These are phyloP conservation scores for Quercus mongolica DNA, from an alignment of 306 rosid genomes.

Conservation along the genomic window DNA sequence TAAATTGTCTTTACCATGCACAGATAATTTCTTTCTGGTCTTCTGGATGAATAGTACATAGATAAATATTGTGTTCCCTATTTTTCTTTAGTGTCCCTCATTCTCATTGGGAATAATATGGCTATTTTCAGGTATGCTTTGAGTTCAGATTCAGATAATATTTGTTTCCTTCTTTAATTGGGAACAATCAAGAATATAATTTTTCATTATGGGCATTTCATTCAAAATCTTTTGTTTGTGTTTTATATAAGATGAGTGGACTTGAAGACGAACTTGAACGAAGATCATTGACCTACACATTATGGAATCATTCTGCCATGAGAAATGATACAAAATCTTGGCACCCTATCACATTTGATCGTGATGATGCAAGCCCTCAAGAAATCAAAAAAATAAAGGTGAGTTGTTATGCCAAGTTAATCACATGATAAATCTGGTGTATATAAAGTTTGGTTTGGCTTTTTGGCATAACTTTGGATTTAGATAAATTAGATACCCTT, in stretches of 20 bases:
- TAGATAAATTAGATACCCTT: neutral
- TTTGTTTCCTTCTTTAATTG: neutral
- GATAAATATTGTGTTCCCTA: too few relatives aligned
- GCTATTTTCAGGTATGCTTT: too few relatives aligned
- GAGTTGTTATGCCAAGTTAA: neutral
- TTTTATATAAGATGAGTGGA: slow-evolving; percentile 19
- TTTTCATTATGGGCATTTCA: neutral
- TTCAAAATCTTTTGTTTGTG: neutral
- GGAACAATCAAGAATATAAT: neutral
- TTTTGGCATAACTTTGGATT: neutral
- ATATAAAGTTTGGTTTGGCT: neutral
- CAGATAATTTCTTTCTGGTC: too few relatives aligned
- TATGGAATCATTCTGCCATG: slow-evolving; percentile 23
- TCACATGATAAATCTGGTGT: neutral
- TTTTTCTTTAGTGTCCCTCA: too few relatives aligned
- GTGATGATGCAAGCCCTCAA: slow-evolving; percentile 20
- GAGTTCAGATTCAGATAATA: too few relatives aligned
- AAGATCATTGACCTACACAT: slow-evolving; percentile 31
- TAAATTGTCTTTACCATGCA: neutral
- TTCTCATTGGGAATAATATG: too few relatives aligned
- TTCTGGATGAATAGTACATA: too few relatives aligned
- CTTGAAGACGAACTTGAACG: slow-evolving; percentile 23
- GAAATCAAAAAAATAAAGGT: slow-evolving; percentile 27
- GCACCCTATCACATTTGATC: slow-evolving; percentile 30
- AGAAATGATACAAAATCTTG: slow-evolving; percentile 20